Percentiles rank a stretch among this genome's conserved stretches.
These are phyloP conservation scores for Fraxinus paxiana DNA, from an alignment of 305 asterid species.

Conservation along the genomic window DNA sequence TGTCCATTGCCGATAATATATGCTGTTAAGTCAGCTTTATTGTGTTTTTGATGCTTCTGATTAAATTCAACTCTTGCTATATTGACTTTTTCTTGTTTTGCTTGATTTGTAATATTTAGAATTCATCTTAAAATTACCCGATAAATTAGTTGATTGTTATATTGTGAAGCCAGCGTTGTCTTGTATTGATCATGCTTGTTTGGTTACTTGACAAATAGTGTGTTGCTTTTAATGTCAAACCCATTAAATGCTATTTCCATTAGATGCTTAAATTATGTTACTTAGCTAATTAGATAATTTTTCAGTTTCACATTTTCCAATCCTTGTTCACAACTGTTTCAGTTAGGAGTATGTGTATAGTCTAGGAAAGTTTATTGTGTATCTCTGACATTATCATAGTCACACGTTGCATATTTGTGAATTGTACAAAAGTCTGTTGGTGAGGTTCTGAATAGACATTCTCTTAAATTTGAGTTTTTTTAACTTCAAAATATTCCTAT, in stretches of 20 bases:
- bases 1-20: background rate
- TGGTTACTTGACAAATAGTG: background rate
- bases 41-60: slow-evolving; percentile 4
- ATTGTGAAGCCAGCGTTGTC: background rate
- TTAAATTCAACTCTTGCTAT: slow-evolving; percentile 2
- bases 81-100: background rate
- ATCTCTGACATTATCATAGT: background rate
- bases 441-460: background rate
- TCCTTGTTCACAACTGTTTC: background rate
- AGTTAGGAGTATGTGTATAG: background rate
- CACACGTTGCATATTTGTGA: background rate
- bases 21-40: background rate
- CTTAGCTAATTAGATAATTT: background rate
- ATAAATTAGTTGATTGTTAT: background rate
- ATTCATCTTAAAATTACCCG: background rate
- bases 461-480: background rate
- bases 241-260: background rate
- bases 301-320: background rate
- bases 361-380: background rate
- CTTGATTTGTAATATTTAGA: background rate
- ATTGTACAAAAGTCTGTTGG: background rate
- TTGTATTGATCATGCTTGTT: background rate
- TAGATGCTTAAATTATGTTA: background rate
- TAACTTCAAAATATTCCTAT: background rate
- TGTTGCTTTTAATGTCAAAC: background rate